phyloP scores from a whole-genome alignment of 352 stramenopile species.

The Globisporangium nunn region DNA sequence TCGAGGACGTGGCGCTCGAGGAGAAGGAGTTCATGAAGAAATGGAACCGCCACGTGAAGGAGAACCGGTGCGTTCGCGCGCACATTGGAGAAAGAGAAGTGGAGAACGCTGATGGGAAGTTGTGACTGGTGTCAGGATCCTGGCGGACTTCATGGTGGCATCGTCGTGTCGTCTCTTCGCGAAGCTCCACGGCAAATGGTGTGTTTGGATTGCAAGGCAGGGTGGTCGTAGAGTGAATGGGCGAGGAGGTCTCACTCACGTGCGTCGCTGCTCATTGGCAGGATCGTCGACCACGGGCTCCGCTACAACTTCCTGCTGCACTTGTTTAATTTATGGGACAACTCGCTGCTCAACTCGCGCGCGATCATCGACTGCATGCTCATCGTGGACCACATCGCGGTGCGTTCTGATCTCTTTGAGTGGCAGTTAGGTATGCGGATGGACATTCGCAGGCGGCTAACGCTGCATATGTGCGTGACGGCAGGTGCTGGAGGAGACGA shows the following conservation, averaged over 20 bases:
- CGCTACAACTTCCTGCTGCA: conserved; percentile 86
- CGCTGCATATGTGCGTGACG: not conserved
- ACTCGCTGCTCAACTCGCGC: conserved; percentile 78
- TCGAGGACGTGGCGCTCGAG: conserved; percentile 81
- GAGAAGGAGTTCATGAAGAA: conserved; percentile 90
- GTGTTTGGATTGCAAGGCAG: conserved; percentile 1
- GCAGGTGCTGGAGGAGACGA: conserved; percentile 29
- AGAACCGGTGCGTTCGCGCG: conserved; percentile 38
- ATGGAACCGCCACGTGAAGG: conserved; percentile 83
- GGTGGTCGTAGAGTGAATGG: no score
- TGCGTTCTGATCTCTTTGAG: conserved; percentile 7
- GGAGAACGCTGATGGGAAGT: no score
- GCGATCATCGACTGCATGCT: conserved; percentile 86
- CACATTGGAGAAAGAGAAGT: not conserved
- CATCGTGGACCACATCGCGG: conserved; percentile 68
- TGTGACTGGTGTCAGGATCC: conserved; percentile 35
- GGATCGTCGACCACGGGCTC: conserved; percentile 65
- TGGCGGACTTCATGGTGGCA: conserved; percentile 83
- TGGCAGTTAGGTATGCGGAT: not conserved
- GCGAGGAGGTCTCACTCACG: not conserved
- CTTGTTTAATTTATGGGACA: conserved; percentile 89
- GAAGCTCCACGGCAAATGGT: conserved; percentile 80
- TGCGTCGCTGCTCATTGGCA: conserved; percentile 10
- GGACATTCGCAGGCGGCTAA: not conserved
- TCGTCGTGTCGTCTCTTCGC: conserved; percentile 82